These are phyloP conservation scores for Cylindrotheca closterium DNA, from an alignment of 108 stramenopile species.

Conservation along the genomic window DNA sequence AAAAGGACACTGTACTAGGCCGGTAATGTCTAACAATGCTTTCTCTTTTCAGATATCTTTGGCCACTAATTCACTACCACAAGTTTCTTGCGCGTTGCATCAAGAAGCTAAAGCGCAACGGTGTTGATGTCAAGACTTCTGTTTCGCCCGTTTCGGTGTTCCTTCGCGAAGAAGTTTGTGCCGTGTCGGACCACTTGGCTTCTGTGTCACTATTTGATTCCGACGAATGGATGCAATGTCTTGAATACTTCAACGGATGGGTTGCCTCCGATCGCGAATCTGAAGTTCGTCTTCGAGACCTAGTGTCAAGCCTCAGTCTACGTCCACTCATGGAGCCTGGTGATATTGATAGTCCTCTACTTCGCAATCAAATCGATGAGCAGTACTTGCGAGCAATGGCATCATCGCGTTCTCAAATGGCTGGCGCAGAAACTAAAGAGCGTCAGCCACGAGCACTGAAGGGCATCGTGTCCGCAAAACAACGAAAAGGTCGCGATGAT, in stretches of 20 bases:
- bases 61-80: slow-evolving; percentile 92
- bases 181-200: slow-evolving; percentile 86
- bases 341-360: slow-evolving; percentile 66
- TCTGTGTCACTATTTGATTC: slow-evolving; percentile 80
- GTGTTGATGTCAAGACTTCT: slow-evolving; percentile 77
- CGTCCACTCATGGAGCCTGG: slow-evolving; percentile 52
- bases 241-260: slow-evolving; percentile 77
- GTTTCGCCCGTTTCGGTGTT: slow-evolving; percentile 77
- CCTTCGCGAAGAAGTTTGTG: slow-evolving; percentile 85
- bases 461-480: neutral
- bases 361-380: slow-evolving; percentile 73
- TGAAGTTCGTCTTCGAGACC: slow-evolving; percentile 38
- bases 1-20: too few species aligned
- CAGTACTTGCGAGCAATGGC: slow-evolving; percentile 75
- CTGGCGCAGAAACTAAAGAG: slow-evolving; percentile 25
- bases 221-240: slow-evolving; percentile 78
- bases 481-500: neutral
- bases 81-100: slow-evolving; percentile 89
- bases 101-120: slow-evolving; percentile 89
- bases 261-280: slow-evolving; percentile 36
- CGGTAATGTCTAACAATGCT: neutral
- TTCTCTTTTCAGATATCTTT: slow-evolving; percentile 64
- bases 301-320: slow-evolving; percentile 55
- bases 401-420: slow-evolving; percentile 59
- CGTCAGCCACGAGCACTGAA: neutral